Evolutionary conservation across 768 basidiomycete species (phyloP).

Genomic region (Tricholoma matsutake): DNA sequence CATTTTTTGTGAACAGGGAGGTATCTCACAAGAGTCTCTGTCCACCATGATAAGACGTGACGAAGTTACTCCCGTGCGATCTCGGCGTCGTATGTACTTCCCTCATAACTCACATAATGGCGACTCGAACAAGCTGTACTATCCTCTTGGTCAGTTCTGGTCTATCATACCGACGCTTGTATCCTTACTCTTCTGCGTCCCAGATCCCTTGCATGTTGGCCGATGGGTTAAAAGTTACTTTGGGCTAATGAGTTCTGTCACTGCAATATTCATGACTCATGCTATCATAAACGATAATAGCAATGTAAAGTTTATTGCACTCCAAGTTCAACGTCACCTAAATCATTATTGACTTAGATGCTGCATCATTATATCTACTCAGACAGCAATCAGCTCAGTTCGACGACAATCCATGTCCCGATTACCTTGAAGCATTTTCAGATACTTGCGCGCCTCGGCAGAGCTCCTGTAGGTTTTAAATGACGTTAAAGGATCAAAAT

Average conservation of each 20-base stretch:
- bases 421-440: constrained; percentile 76
- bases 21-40: constrained; percentile 69
- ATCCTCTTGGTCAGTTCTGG: constrained; percentile 50
- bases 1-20: constrained; percentile 43
- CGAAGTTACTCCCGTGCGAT: constrained; percentile 56
- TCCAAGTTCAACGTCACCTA: background rate
- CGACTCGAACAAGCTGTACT: constrained; percentile 50
- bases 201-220: constrained; percentile 58
- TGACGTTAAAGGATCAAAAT: background rate
- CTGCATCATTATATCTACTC: constrained; percentile 39
- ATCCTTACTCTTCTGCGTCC: background rate
- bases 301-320: constrained; percentile 28
- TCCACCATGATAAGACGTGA: constrained; percentile 73
- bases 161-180: background rate
- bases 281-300: constrained; percentile 66
- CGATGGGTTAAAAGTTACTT: constrained; percentile 58
- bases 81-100: constrained; percentile 54
- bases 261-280: constrained; percentile 70
- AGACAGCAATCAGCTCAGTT: constrained; percentile 23
- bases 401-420: constrained; percentile 46
- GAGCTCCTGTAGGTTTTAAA: constrained; percentile 47
- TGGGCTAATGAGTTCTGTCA: constrained; percentile 52
- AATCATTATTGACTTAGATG: constrained; percentile 32
- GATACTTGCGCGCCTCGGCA: constrained; percentile 65
- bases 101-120: constrained; percentile 36